Base-by-base conservation (phyloP, 345 rosid species). In the Turritis glabra region DNA sequence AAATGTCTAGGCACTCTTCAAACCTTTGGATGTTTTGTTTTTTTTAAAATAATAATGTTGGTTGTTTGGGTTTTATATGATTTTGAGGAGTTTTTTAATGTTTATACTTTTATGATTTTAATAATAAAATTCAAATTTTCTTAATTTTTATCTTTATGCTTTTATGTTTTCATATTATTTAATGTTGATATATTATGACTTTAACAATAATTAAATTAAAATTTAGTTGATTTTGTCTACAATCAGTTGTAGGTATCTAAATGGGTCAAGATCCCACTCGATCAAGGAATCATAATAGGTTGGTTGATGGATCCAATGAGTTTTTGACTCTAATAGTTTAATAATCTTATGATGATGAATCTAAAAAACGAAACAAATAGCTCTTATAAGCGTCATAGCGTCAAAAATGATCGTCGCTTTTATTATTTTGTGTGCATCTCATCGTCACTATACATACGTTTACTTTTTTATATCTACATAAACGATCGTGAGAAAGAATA, bases 41-140 rank as follows among this genome's bases (percentile, higher is more conserved):
- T 19, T 50, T 14, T 50, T 61, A 7, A 72, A 61, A 50, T 37
- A 18, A 26, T 60, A 25, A 47, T 61, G 68, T 50, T 72, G 7
- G 38, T 47, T 32, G 48, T 57, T 58, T 32, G 23, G 12, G 44
- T 52, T 44, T 41, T 19, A 27, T 27, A 69, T 67, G 23, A 23
- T 17, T 6, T 51, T 23, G 29, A 5, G 22, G 13, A 9, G 8
- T 15, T 37, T 5, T 15, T 41, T 41, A 5, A n/a, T 43, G 3
- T 4, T 48, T 21, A 2, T 48, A 21, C 14, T 21, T 48, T 48
- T 48, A 10, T 21, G 54, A 47, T 18, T 47, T 21, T 18, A 17
- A 3, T n/a, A n/a, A 8, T 3, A 18, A 9, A 47, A 8, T 47
- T 47, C 19, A 6, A 47, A 0, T 8, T 47, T 18, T 48, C 19